Evolutionary conservation across 768 basidiomycete genomes (phyloP).

Genomic region (Paxillus rubicundulus): DNA sequence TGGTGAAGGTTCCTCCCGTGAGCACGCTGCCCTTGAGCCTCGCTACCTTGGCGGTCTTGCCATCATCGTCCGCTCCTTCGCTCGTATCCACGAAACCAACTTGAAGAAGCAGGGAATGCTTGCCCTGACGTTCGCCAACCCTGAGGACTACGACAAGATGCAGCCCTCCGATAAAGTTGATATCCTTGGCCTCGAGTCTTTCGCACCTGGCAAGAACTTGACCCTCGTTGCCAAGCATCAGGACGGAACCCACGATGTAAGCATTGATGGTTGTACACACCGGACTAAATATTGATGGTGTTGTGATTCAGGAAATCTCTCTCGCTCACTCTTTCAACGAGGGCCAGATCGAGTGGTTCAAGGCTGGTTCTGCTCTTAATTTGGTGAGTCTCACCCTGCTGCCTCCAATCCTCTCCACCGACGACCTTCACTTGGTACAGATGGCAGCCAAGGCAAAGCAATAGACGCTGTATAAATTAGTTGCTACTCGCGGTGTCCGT

Average conservation of each 20-base stretch:
- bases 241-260: conserved; percentile 70
- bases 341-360: conserved; percentile 98
- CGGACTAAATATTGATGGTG: conserved; percentile 9
- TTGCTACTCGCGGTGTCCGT: background rate
- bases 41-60: conserved; percentile 94
- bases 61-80: conserved; percentile 94
- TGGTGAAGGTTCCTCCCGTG: conserved; percentile 97
- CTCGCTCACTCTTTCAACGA: conserved; percentile 96
- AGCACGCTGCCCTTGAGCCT: conserved; percentile 96
- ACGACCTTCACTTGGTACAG: conserved; percentile 31
- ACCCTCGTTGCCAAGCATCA: conserved; percentile 78
- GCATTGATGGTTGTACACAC: conserved; percentile 13
- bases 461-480: conserved; percentile 20
- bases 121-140: conserved; percentile 88
- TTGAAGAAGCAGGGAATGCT: conserved; percentile 99
- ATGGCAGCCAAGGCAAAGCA: conserved; percentile 68
- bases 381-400: conserved; percentile 48
- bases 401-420: background rate
- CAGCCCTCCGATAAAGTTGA: conserved; percentile 84
- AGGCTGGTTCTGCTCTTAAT: conserved; percentile 93
- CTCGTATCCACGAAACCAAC: conserved; percentile 97
- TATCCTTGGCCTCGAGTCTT: conserved; percentile 84
- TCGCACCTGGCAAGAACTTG: conserved; percentile 91
- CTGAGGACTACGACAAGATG: conserved; percentile 93
- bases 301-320: conserved; percentile 51